Percentiles rank a stretch among this genome's conserved stretches.
These are phyloP conservation scores for Mycena chlorophos DNA, from an alignment of 768 basidiomycete genomes.

Conservation along the genomic window DNA sequence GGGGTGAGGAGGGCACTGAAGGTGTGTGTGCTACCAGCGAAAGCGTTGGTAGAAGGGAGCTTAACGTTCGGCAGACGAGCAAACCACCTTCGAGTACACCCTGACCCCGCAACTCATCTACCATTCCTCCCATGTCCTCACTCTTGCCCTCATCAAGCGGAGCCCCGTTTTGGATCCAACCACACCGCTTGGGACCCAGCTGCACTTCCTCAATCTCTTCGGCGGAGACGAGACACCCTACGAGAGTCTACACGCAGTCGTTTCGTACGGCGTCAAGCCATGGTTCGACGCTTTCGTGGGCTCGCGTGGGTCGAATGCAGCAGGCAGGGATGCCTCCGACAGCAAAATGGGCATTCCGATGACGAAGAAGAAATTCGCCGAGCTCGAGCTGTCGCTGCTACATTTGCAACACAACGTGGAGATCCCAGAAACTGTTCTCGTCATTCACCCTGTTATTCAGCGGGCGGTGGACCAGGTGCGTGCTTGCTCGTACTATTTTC, in stretches of 20 bases:
- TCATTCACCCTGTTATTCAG: constrained; percentile 88
- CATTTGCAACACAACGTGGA: constrained; percentile 99
- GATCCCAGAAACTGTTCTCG: constrained; percentile 93
- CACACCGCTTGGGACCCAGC: constrained; percentile 78
- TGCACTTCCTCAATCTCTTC: constrained; percentile 91
- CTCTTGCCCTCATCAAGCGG: constrained; percentile 94
- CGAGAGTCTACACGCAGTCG: constrained; percentile 91
- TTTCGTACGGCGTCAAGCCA: constrained; percentile 93
- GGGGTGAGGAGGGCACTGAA: constrained; percentile 65
- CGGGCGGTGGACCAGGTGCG: constrained; percentile 75
- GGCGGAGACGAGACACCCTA: constrained; percentile 89
- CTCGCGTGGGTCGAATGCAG: constrained; percentile 61
- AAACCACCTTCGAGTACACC: constrained; percentile 63
- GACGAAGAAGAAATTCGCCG: constrained; percentile 99
- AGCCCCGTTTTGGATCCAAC: constrained; percentile 77
- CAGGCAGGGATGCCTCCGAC: constrained; percentile 41
- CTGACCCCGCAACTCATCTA: constrained; percentile 77
- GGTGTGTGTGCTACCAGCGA: constrained; percentile 48
- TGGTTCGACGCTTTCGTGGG: constrained; percentile 99
- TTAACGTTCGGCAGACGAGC: constrained; percentile 64
- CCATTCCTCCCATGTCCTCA: constrained; percentile 75
- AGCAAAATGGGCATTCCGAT: constrained; percentile 95
- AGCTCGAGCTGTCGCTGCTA: constrained; percentile 88
- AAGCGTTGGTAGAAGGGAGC: too few species aligned
- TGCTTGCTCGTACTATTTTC: constrained; percentile 12